Evolutionary conservation across 768 basidiomycete species (phyloP).

Genomic region (Collybiopsis luxurians): DNA sequence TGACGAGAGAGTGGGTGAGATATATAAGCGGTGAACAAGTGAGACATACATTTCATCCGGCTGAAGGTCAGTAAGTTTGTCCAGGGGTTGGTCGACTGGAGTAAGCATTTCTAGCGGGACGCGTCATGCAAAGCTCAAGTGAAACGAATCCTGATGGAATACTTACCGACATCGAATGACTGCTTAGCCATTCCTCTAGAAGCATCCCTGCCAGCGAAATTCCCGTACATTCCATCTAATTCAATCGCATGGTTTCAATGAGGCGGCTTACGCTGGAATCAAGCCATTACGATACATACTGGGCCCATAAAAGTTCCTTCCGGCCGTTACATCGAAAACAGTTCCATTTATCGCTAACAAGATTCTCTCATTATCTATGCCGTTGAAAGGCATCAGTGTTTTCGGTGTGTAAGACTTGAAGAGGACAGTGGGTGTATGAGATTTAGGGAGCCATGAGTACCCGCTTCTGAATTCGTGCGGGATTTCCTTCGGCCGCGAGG

Average conservation of each 20-base stretch:
- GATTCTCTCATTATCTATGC: conserved; percentile 67
- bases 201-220: conserved; percentile 96
- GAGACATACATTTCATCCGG: conserved; percentile 76
- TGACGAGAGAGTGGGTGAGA: conserved; percentile 2
- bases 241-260: conserved; percentile 2
- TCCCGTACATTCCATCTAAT: conserved; percentile 92
- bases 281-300: conserved; percentile 65
- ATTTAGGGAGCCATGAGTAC: conserved; percentile 91
- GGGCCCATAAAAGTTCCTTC: conserved; percentile 92
- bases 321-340: conserved; percentile 92
- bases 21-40: background rate
- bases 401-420: conserved; percentile 79
- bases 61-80: conserved; percentile 77
- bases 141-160: background rate
- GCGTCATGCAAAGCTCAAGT: background rate
- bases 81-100: conserved; percentile 80
- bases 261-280: background rate
- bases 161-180: conserved; percentile 86
- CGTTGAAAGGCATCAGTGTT: conserved; percentile 66
- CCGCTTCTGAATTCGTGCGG: conserved; percentile 75
- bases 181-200: conserved; percentile 98
- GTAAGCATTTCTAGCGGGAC: conserved; percentile 80
- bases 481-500: conserved; percentile 42
- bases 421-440: conserved; percentile 75
- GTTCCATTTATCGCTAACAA: conserved; percentile 82